Percentiles rank a stretch among this genome's conserved stretches.
Conservation (phyloP, 1,284 basidiomycete species). For the Schizophyllum amplum region DNA sequence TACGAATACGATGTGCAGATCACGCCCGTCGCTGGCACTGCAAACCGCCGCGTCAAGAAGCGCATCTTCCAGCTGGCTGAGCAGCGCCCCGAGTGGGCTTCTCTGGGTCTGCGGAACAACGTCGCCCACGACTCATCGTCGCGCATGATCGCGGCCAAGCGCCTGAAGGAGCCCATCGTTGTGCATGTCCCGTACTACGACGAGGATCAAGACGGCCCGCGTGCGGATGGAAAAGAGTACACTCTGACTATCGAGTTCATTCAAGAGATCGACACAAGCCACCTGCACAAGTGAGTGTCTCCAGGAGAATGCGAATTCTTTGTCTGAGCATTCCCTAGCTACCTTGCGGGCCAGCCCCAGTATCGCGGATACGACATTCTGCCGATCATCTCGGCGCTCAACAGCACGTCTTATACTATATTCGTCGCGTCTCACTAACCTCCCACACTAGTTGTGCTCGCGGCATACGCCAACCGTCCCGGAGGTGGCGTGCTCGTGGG, state of each 20-base stretch:
- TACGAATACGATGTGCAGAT: conserved; percentile 66
- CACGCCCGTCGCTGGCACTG: conserved; percentile 32
- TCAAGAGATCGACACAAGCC: conserved; percentile 22
- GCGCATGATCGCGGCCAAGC: conserved; percentile 51
- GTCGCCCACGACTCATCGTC: conserved; percentile 66
- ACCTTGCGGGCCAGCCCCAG: conserved; percentile 50
- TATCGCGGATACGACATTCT: conserved; percentile 56
- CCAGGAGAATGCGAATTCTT: conserved; percentile 31
- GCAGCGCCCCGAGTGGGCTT: conserved; percentile 43
- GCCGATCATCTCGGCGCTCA: conserved; percentile 65
- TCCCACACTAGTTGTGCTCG: conserved; percentile 48
- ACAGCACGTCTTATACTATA: conserved; percentile 21
- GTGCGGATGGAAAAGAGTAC: conserved; percentile 41
- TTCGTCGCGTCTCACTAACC: conserved; percentile 55
- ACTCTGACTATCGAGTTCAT: conserved; percentile 31
- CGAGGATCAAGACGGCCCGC: conserved; percentile 49
- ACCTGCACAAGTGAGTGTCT: too few relatives aligned
- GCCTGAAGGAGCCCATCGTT: conserved; percentile 48
- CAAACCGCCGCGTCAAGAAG: conserved; percentile 49
- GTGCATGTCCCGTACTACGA: conserved; percentile 55
- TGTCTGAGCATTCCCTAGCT: conserved; percentile 10
- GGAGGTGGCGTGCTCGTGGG: conserved; percentile 59
- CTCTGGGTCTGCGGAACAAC: conserved; percentile 37
- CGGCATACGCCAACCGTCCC: too few relatives aligned
- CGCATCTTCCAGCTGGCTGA: conserved; percentile 71